Conservation (phyloP, 1,284 basidiomycete species). For the Trametes polyzona region DNA sequence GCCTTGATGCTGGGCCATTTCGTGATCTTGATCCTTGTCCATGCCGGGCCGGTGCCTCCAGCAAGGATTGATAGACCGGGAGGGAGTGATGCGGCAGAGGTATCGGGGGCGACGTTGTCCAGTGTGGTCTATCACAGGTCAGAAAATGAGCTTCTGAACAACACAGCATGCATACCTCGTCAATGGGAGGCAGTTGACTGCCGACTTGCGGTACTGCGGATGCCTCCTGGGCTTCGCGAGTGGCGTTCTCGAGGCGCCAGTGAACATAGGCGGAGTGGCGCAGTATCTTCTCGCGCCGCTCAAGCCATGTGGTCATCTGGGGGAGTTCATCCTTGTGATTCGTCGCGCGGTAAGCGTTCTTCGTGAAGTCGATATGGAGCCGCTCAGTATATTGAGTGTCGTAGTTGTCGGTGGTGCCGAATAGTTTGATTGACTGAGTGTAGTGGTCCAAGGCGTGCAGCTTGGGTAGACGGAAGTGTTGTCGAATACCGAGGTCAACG, state of each 20-base stretch:
- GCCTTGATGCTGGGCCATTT: constrained; percentile 26
- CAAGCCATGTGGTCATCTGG: constrained; percentile 44
- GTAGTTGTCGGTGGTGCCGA: constrained; percentile 34
- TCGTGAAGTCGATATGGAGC: constrained; percentile 37
- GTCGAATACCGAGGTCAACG: constrained; percentile 29
- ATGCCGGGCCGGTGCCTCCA: constrained; percentile 9
- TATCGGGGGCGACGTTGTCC: no score
- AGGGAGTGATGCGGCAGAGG: no score
- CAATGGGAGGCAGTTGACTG: no score
- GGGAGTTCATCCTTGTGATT: constrained; percentile 39
- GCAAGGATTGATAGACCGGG: no score
- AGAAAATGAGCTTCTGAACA: no score
- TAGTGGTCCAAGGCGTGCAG: constrained; percentile 36
- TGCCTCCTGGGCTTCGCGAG: no score
- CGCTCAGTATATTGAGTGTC: constrained; percentile 36
- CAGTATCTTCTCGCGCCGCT: constrained; percentile 29
- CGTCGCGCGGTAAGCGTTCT: constrained; percentile 37
- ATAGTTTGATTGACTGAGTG: constrained; percentile 20
- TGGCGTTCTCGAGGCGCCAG: constrained; percentile 7
- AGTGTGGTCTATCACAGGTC: no score
- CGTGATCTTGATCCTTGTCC: background rate
- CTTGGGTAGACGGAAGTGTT: constrained; percentile 37
- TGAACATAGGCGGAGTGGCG: background rate
- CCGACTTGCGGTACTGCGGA: no score
- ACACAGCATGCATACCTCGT: no score